Percentiles rank a stretch among this genome's conserved stretches.
Conservation (phyloP, 2,329 filamentous ascomycete genomes). For the Fusarium mexicanum region DNA sequence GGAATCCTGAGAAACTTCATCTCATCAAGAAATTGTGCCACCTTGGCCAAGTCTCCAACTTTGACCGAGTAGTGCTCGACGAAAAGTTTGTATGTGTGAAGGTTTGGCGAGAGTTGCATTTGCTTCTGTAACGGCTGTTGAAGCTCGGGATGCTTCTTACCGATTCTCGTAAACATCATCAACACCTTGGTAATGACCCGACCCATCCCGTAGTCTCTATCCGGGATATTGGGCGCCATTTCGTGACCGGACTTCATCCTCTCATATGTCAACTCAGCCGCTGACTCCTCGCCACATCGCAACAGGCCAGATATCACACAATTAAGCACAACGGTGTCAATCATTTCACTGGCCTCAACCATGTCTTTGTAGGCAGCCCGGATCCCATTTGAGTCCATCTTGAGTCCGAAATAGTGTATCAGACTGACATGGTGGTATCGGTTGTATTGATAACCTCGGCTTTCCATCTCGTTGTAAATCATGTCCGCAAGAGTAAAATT, state of each 20-base stretch:
- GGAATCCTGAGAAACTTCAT: slow-evolving; percentile 77
- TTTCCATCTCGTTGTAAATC: slow-evolving; percentile 82
- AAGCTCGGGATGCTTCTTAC: slow-evolving; percentile 65
- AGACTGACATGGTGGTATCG: slow-evolving; percentile 84
- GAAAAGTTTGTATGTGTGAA: slow-evolving; percentile 82
- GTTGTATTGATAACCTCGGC: slow-evolving; percentile 73
- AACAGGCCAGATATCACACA: slow-evolving; percentile 84
- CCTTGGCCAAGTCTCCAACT: slow-evolving; percentile 75
- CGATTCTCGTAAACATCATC: slow-evolving; percentile 66
- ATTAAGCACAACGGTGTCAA: slow-evolving; percentile 89
- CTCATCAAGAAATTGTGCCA: slow-evolving; percentile 78
- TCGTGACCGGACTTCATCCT: slow-evolving; percentile 78
- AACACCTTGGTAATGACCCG: slow-evolving; percentile 64
- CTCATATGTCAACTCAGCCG: slow-evolving; percentile 83
- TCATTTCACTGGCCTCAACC: slow-evolving; percentile 84
- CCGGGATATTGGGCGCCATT: slow-evolving; percentile 51
- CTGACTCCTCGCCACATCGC: slow-evolving; percentile 76
- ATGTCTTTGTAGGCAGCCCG: slow-evolving; percentile 82
- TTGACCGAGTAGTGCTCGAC: slow-evolving; percentile 76
- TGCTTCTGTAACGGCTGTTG: slow-evolving; percentile 65
- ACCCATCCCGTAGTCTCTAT: slow-evolving; percentile 57
- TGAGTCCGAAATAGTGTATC: slow-evolving; percentile 85
- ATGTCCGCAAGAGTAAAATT: slow-evolving; percentile 87
- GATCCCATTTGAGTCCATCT: slow-evolving; percentile 76
- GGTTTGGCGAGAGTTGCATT: slow-evolving; percentile 75